These are phyloP conservation scores for Tremellales sp. DNA, from an alignment of 1,284 basidiomycete genomes.

Conservation along the genomic window DNA sequence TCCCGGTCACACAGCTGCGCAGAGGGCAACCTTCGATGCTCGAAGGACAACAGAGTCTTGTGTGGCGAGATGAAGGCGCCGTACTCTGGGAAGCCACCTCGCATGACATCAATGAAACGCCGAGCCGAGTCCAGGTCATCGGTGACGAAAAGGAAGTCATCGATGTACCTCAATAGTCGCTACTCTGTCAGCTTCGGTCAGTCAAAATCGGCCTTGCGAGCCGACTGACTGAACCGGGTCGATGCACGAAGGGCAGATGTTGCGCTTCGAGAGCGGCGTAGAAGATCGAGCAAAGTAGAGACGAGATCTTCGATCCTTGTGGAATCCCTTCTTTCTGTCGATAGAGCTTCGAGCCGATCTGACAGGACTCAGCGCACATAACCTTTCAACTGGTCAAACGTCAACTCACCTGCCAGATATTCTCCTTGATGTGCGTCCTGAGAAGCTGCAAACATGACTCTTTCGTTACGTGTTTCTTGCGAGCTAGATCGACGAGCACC, in stretches of 20 bases:
- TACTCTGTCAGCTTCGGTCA: slow-evolving; percentile 36
- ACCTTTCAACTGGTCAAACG: neutral
- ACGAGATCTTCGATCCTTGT: slow-evolving; percentile 88
- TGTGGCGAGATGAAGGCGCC: slow-evolving; percentile 83
- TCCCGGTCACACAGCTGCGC: slow-evolving; percentile 14
- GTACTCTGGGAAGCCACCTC: slow-evolving; percentile 82
- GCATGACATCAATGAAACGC: slow-evolving; percentile 73
- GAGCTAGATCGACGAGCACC: slow-evolving; percentile 76
- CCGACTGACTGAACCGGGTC: slow-evolving; percentile 59
- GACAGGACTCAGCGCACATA: slow-evolving; percentile 1
- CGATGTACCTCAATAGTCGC: slow-evolving; percentile 78
- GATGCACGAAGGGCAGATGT: slow-evolving; percentile 59
- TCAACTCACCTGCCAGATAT: slow-evolving; percentile 72
- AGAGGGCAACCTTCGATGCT: slow-evolving; percentile 18
- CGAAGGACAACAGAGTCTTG: slow-evolving; percentile 68
- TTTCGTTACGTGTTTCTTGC: slow-evolving; percentile 40
- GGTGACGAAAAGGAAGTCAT: slow-evolving; percentile 90
- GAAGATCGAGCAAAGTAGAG: slow-evolving; percentile 85
- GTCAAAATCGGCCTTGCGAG: neutral
- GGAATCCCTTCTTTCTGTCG: slow-evolving; percentile 87
- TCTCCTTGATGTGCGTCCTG: slow-evolving; percentile 83
- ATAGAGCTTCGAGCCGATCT: slow-evolving; percentile 35
- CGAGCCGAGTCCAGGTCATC: slow-evolving; percentile 62
- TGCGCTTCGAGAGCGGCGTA: slow-evolving; percentile 82
- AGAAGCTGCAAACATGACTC: slow-evolving; percentile 67